Base-by-base conservation (phyloP, 805 yeast species). In the Candida easanensis region DNA sequence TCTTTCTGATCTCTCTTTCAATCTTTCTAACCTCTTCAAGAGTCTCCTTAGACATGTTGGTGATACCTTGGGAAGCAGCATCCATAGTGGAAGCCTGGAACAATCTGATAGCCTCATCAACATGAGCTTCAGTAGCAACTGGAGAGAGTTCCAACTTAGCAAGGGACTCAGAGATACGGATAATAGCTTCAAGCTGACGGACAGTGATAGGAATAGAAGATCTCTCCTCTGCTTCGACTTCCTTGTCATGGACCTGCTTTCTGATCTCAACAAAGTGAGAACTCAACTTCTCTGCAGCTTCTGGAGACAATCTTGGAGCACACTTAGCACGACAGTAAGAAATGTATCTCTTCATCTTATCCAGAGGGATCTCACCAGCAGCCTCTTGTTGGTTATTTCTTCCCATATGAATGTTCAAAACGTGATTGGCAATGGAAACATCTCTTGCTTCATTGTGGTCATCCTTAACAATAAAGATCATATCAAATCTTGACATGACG, bases 71-170 rank as follows among this genome's bases (percentile, higher is more conserved):
- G 26, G 63, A 56, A 10, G 88, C 91, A 1, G 99, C 99, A 60
- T 90, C 90, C 95, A 93, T 89, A 0, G 99, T 93, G 2, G 99
- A 93, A 0, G 99, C 97, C 48, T 87, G 87, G 66, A 93, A 93
- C 49, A 93, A 70, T 57, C 99, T 71, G 49, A 93, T 87, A 0
- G 98, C 97, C 62, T 93, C 99, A 56, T 88, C 91, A 22, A 93
- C 99, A 60, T 93, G 98, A 50, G 79, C 83, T 55, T 81, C 93
- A 8, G 80, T 76, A 3, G 97, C 98, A 15, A 88, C 74, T 1
- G 97, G 91, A 13, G 84, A 74, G 43, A 93, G 69, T 44, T 82
- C 82, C 45, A 93, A 63, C 64, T 93, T 93, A 7, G 99, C 99
- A 44, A 93, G 69, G 0, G 96, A 79, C 68, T 93, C 99, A 2